These are phyloP conservation scores for Alternaria sp. DNA, from an alignment of 2,329 filamentous ascomycete genomes.

Conservation along the genomic window DNA sequence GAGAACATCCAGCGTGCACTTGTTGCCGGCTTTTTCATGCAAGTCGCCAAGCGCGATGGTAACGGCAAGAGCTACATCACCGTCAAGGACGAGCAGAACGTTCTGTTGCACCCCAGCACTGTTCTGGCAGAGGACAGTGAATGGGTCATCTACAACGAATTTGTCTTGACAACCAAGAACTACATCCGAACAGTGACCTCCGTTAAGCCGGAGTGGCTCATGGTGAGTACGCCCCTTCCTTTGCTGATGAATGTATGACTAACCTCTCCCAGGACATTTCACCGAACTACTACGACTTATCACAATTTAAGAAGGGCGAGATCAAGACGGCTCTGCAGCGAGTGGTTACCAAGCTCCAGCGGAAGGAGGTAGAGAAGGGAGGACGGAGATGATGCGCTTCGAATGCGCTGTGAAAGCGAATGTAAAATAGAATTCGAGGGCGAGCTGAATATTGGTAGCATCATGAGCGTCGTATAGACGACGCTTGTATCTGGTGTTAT, in stretches of 20 bases:
- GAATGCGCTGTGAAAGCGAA: not conserved
- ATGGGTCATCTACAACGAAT: conserved; percentile 98
- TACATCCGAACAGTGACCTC: conserved; percentile 94
- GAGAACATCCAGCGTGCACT: conserved; percentile 93
- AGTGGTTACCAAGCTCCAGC: conserved; percentile 60
- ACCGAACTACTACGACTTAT: conserved; percentile 87
- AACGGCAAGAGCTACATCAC: conserved; percentile 91
- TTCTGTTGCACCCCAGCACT: conserved; percentile 91
- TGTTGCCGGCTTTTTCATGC: conserved; percentile 98
- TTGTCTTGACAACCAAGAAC: conserved; percentile 96
- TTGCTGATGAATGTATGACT: not conserved
- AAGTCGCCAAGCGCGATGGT: conserved; percentile 92
- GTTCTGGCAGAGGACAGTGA: conserved; percentile 88
- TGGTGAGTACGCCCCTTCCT: conserved; percentile 63
- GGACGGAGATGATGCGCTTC: not conserved
- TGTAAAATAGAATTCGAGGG: not conserved
- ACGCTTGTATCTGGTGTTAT: not conserved
- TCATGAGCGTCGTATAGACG: not conserved
- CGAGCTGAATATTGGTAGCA: not conserved
- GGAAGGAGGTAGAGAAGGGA: conserved; percentile 53
- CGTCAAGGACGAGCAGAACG: conserved; percentile 94
- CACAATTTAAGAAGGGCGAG: conserved; percentile 82
- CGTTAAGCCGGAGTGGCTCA: conserved; percentile 90
- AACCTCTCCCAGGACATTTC: conserved; percentile 76
- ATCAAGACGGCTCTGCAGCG: conserved; percentile 71